Conservation (phyloP, 2,329 filamentous ascomycete species). For the Colletotrichum gloeosporioides region DNA sequence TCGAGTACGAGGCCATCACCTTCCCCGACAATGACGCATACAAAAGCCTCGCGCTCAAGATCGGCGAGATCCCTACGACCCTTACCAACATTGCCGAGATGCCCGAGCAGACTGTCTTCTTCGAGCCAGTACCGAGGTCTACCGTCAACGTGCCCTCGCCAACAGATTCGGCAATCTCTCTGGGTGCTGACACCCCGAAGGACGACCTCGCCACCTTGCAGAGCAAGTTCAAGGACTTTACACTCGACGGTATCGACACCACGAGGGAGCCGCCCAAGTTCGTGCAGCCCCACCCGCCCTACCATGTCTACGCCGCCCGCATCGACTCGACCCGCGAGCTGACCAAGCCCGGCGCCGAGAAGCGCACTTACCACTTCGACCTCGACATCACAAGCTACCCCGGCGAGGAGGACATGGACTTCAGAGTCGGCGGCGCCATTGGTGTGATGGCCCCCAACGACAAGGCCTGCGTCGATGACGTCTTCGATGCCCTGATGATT, state of each 20-base stretch:
- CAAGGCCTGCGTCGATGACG: slow-evolving; percentile 75
- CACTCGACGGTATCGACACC: slow-evolving; percentile 57
- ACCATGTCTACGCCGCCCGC: slow-evolving; percentile 89
- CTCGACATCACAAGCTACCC: slow-evolving; percentile 96
- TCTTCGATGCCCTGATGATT: slow-evolving; percentile 82
- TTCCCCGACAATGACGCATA: slow-evolving; percentile 86
- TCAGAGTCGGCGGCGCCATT: slow-evolving; percentile 95
- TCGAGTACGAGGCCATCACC: slow-evolving; percentile 58
- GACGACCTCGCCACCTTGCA: slow-evolving; percentile 28
- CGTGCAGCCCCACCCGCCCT: slow-evolving; percentile 93
- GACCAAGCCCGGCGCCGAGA: slow-evolving; percentile 88
- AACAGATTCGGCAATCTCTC: slow-evolving; percentile 53
- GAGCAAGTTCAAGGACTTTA: slow-evolving; percentile 30
- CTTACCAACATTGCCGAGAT: slow-evolving; percentile 75
- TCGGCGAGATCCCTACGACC: slow-evolving; percentile 75
- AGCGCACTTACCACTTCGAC: slow-evolving; percentile 97
- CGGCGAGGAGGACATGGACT: slow-evolving; percentile 82
- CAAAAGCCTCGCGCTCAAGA: slow-evolving; percentile 76
- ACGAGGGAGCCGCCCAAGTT: slow-evolving; percentile 80
- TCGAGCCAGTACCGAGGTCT: slow-evolving; percentile 61
- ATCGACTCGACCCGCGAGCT: slow-evolving; percentile 85
- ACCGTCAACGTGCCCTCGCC: slow-evolving; percentile 42
- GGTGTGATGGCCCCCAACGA: slow-evolving; percentile 92
- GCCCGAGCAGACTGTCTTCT: slow-evolving; percentile 76
- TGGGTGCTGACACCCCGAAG: slow-evolving; percentile 43